Evolutionary conservation across 257 asterid species (phyloP).

Genomic region (Ligustrum vulgare): DNA sequence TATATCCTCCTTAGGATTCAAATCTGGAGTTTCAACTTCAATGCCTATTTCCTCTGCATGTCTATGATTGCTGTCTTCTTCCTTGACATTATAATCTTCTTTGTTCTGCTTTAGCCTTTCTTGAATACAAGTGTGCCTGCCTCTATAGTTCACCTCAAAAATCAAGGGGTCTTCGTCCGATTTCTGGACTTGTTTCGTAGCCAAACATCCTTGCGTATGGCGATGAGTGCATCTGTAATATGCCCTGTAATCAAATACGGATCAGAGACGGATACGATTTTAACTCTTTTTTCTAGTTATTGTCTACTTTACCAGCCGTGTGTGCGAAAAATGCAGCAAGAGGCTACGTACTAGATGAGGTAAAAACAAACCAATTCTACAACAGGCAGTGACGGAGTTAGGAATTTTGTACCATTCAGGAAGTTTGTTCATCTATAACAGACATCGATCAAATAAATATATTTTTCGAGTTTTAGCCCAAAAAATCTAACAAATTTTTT

Average conservation of each 20-base stretch:
- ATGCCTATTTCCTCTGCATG: slow-evolving; percentile 3
- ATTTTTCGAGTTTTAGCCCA: no score
- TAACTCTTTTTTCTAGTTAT: no score
- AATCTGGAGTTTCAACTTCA: slow-evolving; percentile 32
- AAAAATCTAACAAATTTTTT: no score
- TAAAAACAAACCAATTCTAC: not conserved
- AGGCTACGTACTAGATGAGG: not conserved
- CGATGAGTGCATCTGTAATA: slow-evolving; percentile 86
- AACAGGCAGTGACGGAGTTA: no score
- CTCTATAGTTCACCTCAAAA: slow-evolving; percentile 63
- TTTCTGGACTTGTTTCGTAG: slow-evolving; percentile 77
- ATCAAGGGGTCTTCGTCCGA: slow-evolving; percentile 50
- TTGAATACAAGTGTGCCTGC: slow-evolving; percentile 60
- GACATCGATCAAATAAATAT: no score
- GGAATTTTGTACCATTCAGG: no score
- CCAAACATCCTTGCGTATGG: slow-evolving; percentile 71
- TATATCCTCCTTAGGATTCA: slow-evolving; percentile 20
- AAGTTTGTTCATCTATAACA: no score
- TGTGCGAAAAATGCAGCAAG: slow-evolving; percentile 12
- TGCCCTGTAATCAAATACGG: slow-evolving; percentile 43
- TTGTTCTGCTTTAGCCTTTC: slow-evolving; percentile 32
- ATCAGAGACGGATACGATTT: not conserved
- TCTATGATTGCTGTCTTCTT: not conserved
- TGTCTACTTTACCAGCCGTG: not conserved
- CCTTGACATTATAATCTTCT: slow-evolving; percentile 18